Evolutionary conservation across 192 early-diverging fungal species (phyloP), one percentile per base, ranked within the genome.

Genomic region (Radiomyces spectabilis): DNA sequence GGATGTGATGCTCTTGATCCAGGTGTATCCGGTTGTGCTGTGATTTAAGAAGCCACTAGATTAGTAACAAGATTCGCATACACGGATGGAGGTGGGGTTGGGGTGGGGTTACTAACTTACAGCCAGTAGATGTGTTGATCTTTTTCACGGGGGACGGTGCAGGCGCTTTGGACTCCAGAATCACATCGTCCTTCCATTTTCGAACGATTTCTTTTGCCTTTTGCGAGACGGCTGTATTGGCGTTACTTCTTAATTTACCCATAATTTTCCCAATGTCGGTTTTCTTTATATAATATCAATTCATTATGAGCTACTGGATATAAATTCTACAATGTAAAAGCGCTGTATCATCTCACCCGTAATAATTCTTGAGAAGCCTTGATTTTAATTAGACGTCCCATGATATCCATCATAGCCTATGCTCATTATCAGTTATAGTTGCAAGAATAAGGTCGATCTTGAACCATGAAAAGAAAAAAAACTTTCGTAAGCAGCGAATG

Each of bases 261-360:
- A 95, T 76, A 33, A 84, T 75, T 48, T 86, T 77, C 4, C 90
- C 92, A 47, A 89, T 85, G 22, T 84, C 84, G 0, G 92, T 91
- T 53, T 82, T 77, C 86, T 88, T 60, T 45, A 19, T 10, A 19
- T 29, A 38, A 18, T 47, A 32, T 6, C 21, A 35, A 18, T 26
- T n/a, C n/a, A n/a, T n/a, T n/a, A n/a, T n/a, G n/a, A n/a, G n/a
- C n/a, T n/a, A n/a, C n/a, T n/a, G n/a, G n/a, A n/a, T n/a, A n/a
- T n/a, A n/a, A 18, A n/a, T 24, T 29, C 41, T 12, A 22, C 38
- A 29, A 30, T n/a, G 39, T 34, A 31, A 31, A 33, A 13, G 22
- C 33, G 19, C n/a, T 37, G 24, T 16, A 18, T 37, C 7, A n/a
- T 19, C 39, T 54, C 71, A 79, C 75, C 71, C 78, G 79, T 53